Conservation (phyloP, 495 filamentous ascomycete genomes). For the Aspergillus olivimuriae region DNA sequence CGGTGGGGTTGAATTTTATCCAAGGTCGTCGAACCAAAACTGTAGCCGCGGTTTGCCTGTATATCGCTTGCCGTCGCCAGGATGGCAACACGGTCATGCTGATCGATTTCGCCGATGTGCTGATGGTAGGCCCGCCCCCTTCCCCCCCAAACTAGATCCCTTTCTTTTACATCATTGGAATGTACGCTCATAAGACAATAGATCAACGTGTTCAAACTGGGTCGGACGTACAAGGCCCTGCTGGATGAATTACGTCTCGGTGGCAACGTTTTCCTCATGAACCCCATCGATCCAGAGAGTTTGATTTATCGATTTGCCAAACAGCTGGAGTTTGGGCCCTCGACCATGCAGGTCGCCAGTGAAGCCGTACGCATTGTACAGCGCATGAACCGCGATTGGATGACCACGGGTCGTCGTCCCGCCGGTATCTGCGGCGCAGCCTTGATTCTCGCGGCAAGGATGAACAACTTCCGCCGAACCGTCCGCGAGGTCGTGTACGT, state of each 20-base stretch:
- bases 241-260: conserved; percentile 55
- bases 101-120: conserved; percentile 88
- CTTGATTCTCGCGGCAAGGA: conserved; percentile 87
- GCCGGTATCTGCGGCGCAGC: conserved; percentile 93
- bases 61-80: conserved; percentile 71
- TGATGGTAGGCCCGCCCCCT: conserved; percentile 38
- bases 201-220: conserved; percentile 88
- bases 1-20: conserved; percentile 68
- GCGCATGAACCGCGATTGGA: conserved; percentile 94
- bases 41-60: conserved; percentile 80
- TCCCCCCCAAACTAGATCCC: no score
- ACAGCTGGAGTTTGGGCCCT: conserved; percentile 78
- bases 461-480: conserved; percentile 93
- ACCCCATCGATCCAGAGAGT: conserved; percentile 69
- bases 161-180: not conserved
- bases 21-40: conserved; percentile 80
- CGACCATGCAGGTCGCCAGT: conserved; percentile 72
- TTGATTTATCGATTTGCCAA: conserved; percentile 84
- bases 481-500: conserved; percentile 91
- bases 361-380: conserved; percentile 80
- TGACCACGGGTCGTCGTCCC: conserved; percentile 85
- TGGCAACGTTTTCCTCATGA: conserved; percentile 43
- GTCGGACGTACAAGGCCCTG: conserved; percentile 73
- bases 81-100: conserved; percentile 65
- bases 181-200: conserved; percentile 20